Conservation (phyloP, 2,329 filamentous ascomycete genomes). For the Trichoderma harzianum region DNA sequence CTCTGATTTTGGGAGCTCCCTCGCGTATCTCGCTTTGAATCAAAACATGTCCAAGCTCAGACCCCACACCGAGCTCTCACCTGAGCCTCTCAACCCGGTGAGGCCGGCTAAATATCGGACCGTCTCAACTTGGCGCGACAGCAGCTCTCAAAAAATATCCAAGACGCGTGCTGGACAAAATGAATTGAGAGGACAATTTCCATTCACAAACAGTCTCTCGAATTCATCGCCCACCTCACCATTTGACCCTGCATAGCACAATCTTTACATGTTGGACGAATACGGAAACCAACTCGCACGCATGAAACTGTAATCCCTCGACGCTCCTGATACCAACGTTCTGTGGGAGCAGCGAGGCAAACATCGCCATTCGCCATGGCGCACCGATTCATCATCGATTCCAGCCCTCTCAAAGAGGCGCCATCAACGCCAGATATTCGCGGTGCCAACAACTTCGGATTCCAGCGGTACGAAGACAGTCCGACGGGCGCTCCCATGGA, state of each 20-base stretch:
- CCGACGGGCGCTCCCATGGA: slow-evolving; percentile 54
- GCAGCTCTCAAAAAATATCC: slow-evolving; percentile 22
- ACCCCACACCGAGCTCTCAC: neutral
- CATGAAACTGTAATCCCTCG: slow-evolving; percentile 4
- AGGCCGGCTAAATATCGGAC: slow-evolving; percentile 21
- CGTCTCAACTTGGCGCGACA: slow-evolving; percentile 13
- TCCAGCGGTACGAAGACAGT: slow-evolving; percentile 41
- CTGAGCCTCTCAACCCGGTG: neutral
- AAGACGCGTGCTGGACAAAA: slow-evolving; percentile 21
- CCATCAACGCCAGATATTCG: slow-evolving; percentile 50
- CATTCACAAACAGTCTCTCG: neutral
- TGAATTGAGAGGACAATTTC: slow-evolving; percentile 2
- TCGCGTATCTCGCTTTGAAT: neutral
- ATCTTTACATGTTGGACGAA: neutral
- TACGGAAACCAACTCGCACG: neutral
- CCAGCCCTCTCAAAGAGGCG: slow-evolving; percentile 42
- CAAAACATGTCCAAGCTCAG: neutral
- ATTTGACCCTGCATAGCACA: neutral
- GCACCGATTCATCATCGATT: slow-evolving; percentile 41
- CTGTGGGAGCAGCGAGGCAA: neutral
- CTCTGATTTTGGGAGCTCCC: neutral
- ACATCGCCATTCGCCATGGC: slow-evolving; percentile 34
- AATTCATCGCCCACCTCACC: neutral
- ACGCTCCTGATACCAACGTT: neutral
- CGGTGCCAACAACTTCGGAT: slow-evolving; percentile 32